A percentile compares a stretch with the other conserved stretches of the same genome.
Evolutionary conservation across 2,329 filamentous ascomycete genomes (phyloP).

Genomic region (Proliferodiscus dingleyae): DNA sequence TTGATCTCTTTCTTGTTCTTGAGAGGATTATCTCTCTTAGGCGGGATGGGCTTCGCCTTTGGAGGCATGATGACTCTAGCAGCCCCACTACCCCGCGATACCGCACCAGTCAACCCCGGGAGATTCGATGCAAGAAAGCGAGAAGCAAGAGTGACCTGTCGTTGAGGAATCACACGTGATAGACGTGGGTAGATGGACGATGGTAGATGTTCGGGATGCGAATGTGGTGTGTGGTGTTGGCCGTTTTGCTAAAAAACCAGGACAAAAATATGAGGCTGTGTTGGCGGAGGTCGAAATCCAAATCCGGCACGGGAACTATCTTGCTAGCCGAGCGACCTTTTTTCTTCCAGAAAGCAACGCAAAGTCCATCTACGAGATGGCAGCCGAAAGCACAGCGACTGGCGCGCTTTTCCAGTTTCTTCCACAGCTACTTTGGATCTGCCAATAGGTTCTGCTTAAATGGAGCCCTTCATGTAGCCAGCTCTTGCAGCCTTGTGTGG

Average conservation of each 20-base stretch:
- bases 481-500: too few species aligned
- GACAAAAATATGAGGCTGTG: neutral
- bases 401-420: too few species aligned
- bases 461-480: too few species aligned
- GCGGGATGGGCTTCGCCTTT: constrained; percentile 8
- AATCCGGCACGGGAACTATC: too few species aligned
- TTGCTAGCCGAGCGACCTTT: too few species aligned
- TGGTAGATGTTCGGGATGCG: neutral
- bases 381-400: too few species aligned
- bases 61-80: constrained; percentile 1
- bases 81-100: constrained; percentile 7
- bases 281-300: too few species aligned
- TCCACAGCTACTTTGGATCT: too few species aligned
- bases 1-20: constrained; percentile 18
- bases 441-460: too few species aligned
- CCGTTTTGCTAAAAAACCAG: neutral
- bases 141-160: neutral
- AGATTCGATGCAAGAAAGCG: too few species aligned
- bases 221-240: constrained; percentile 3
- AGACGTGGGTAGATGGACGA: neutral
- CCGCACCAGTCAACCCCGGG: neutral
- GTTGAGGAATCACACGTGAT: constrained; percentile 12
- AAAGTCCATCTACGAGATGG: too few species aligned
- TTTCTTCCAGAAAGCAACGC: too few species aligned
- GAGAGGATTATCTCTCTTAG: constrained; percentile 16